phyloP scores from a whole-genome alignment of 129 eudicot genomes.

The Chrysanthemum makinoi region DNA sequence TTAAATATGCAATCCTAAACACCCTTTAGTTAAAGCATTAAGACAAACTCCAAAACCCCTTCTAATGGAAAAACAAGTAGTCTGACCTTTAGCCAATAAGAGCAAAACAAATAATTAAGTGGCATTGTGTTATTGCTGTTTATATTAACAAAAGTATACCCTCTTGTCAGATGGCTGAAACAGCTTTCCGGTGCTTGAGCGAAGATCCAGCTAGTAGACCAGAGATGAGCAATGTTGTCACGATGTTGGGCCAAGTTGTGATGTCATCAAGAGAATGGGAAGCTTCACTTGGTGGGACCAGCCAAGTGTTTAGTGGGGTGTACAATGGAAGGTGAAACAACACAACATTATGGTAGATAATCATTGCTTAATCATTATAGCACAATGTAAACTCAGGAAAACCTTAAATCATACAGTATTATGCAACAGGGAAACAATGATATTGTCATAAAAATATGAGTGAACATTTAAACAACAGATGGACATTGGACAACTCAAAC shows the following conservation, averaged over 20 bases:
- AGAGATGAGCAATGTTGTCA: constrained; percentile 37
- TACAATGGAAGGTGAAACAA: constrained; percentile 27
- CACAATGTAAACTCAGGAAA: constrained; percentile 4
- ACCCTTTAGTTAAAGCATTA: too few relatives aligned
- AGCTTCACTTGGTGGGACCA: constrained; percentile 37
- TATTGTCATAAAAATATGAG: neutral
- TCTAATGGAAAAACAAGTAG: neutral
- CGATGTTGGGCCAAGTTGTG: constrained; percentile 28
- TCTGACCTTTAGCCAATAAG: neutral
- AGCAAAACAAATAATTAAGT: neutral
- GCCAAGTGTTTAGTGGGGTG: constrained; percentile 37
- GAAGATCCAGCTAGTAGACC: constrained; percentile 36
- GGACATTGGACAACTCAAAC: too few relatives aligned
- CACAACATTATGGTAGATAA: neutral
- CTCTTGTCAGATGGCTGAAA: constrained; percentile 37
- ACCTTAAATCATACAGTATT: neutral
- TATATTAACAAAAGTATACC: constrained; percentile 10
- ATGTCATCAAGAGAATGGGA: constrained; percentile 46
- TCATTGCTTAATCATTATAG: neutral
- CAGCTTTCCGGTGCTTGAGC: constrained; percentile 31
- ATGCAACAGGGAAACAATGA: too few relatives aligned
- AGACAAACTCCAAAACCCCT: neutral
- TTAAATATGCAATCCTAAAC: too few relatives aligned
- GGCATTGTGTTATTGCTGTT: too few relatives aligned
- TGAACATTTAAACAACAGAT: neutral